Evolutionary conservation across 2,329 filamentous ascomycete genomes (phyloP).

Genomic region (Phaeosphaeria sp.): DNA sequence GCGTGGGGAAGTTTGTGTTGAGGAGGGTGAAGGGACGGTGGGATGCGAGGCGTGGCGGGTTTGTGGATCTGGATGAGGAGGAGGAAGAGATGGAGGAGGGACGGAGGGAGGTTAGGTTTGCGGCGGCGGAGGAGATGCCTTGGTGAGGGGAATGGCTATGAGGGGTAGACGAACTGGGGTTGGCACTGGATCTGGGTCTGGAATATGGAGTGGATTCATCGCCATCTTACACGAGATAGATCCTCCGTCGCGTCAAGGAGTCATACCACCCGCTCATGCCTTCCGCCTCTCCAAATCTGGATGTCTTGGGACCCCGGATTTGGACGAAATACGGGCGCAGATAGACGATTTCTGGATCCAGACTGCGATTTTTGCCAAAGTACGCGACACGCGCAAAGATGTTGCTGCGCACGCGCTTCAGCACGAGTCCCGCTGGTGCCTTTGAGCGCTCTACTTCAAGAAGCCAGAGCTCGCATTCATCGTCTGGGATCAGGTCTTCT

Average conservation of each 20-base stretch:
- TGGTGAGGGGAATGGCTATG: conserved; percentile 17
- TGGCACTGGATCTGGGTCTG: background rate
- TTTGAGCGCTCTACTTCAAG: background rate
- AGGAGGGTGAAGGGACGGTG: conserved; percentile 41
- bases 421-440: background rate
- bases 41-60: conserved; percentile 26
- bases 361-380: background rate
- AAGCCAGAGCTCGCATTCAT: background rate
- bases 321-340: background rate
- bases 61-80: conserved; percentile 14
- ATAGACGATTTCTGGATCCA: background rate
- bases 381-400: background rate
- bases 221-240: background rate
- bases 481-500: background rate
- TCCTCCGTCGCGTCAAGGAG: background rate
- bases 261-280: background rate
- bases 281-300: background rate
- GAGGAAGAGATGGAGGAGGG: conserved; percentile 1
- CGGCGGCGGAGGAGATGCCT: conserved; percentile 25
- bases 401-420: background rate
- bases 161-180: background rate
- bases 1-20: conserved; percentile 46
- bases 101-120: background rate
- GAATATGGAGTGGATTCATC: no score
- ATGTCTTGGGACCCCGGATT: background rate